A percentile compares a stretch with the other conserved stretches of the same genome.
phyloP scores from a whole-genome alignment of 768 basidiomycete genomes.

The Boletus rubropictus region DNA sequence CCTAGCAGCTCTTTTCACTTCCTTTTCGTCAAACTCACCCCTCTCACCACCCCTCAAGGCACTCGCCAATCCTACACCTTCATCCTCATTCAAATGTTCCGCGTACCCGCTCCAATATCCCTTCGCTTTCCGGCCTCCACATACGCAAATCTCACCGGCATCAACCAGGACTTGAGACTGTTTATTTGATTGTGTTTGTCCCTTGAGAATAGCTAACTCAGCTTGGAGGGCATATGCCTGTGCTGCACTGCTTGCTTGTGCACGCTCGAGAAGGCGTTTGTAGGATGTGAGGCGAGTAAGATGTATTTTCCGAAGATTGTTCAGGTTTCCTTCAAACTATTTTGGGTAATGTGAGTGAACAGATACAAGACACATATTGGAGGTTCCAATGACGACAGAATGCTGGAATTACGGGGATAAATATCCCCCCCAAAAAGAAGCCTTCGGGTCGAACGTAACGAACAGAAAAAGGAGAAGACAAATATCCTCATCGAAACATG shows the following conservation, averaged over 20 bases:
- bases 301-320: conserved; percentile 38
- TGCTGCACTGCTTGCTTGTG: conserved; percentile 72
- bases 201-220: conserved; percentile 62
- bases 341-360: conserved; percentile 3
- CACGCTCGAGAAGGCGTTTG: conserved; percentile 74
- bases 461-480: background rate
- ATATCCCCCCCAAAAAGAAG: background rate
- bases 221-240: conserved; percentile 85
- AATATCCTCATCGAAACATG: background rate
- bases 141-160: conserved; percentile 37
- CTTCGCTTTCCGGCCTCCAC: conserved; percentile 56
- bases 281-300: conserved; percentile 60
- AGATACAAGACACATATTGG: background rate
- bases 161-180: conserved; percentile 10
- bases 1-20: conserved; percentile 59
- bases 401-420: background rate
- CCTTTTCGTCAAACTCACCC: conserved; percentile 65
- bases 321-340: conserved; percentile 43
- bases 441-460: background rate
- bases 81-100: conserved; percentile 40
- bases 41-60: conserved; percentile 43
- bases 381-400: background rate
- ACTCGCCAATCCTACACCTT: conserved; percentile 38
- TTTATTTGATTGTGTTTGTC: conserved; percentile 29
- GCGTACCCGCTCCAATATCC: conserved; percentile 74